Percentiles rank a stretch among this genome's conserved stretches.
These are phyloP conservation scores for Cordyceps cateniannulata DNA, from an alignment of 2,329 filamentous ascomycete species.

Conservation along the genomic window DNA sequence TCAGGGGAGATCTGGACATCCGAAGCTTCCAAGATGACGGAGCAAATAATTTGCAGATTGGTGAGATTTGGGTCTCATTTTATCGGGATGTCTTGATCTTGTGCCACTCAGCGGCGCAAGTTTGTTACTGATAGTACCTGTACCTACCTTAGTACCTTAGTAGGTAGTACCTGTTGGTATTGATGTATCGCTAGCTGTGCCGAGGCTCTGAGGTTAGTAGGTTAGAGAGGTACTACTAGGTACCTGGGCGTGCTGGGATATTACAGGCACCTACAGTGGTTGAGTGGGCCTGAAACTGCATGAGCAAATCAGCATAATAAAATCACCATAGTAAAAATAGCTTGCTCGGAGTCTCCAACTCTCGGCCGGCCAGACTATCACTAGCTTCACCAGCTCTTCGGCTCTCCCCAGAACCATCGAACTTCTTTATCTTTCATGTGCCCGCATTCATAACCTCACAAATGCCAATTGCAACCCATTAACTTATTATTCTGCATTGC, in stretches of 20 bases:
- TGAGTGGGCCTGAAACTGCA: not conserved
- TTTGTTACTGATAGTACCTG: no score
- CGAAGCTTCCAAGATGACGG: no score
- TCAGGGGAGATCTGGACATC: no score
- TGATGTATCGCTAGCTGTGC: conserved; percentile 15
- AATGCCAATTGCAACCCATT: not conserved
- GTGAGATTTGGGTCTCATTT: not conserved
- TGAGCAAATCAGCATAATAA: not conserved
- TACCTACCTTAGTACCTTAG: no score
- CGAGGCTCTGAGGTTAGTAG: conserved; percentile 12
- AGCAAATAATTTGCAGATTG: no score
- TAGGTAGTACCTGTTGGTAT: no score
- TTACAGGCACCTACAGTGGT: no score
- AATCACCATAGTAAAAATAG: not conserved
- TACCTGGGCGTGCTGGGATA: no score
- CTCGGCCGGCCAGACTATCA: not conserved
- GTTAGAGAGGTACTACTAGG: no score
- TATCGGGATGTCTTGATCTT: no score
- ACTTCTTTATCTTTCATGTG: not conserved
- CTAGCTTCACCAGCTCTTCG: not conserved
- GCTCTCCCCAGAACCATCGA: not conserved
- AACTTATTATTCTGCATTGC: not conserved
- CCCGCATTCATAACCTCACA: not conserved
- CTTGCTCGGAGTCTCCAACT: not conserved
- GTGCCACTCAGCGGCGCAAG: not conserved